Evolutionary conservation across 768 basidiomycete species (phyloP).

Genomic region (Plicaturopsis crispa): DNA sequence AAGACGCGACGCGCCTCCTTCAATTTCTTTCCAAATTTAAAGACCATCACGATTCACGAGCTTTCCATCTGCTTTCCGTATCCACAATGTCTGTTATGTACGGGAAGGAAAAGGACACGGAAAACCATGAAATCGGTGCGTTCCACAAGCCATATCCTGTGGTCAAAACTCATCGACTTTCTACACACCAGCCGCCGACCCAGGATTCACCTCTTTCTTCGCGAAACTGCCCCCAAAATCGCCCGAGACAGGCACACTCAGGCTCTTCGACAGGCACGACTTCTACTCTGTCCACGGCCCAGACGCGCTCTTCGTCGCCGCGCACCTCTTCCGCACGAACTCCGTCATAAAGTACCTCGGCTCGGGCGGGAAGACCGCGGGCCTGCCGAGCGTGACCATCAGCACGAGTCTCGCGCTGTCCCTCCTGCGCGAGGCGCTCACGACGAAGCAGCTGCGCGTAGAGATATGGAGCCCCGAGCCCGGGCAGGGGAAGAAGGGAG

Average conservation of each 20-base stretch:
- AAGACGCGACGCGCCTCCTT: no score
- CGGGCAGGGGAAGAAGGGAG: conserved; percentile 59
- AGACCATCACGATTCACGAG: no score
- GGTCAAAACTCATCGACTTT: no score
- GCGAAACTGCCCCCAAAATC: conserved; percentile 53
- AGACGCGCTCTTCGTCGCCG: conserved; percentile 85
- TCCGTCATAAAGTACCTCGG: conserved; percentile 93
- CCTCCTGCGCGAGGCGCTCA: conserved; percentile 85
- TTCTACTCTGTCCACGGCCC: conserved; percentile 87
- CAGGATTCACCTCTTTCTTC: conserved; percentile 74
- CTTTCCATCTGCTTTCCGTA: no score
- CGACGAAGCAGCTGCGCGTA: conserved; percentile 80
- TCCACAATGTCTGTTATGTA: conserved; percentile 45
- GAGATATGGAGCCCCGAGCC: conserved; percentile 84
- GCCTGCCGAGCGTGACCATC: conserved; percentile 73
- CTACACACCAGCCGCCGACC: no score
- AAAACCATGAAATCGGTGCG: conserved; percentile 20
- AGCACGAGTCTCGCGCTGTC: conserved; percentile 70
- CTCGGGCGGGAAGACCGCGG: conserved; percentile 42
- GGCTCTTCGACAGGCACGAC: conserved; percentile 80
- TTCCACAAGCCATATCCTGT: no score
- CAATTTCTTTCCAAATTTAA: no score
- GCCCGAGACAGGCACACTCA: conserved; percentile 72
- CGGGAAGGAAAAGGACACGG: conserved; percentile 42
- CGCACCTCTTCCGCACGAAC: conserved; percentile 78